A percentile compares a stretch with the other conserved stretches of the same genome.
phyloP scores from a whole-genome alignment of 495 filamentous ascomycete genomes.

The Usnea hakonensis region DNA sequence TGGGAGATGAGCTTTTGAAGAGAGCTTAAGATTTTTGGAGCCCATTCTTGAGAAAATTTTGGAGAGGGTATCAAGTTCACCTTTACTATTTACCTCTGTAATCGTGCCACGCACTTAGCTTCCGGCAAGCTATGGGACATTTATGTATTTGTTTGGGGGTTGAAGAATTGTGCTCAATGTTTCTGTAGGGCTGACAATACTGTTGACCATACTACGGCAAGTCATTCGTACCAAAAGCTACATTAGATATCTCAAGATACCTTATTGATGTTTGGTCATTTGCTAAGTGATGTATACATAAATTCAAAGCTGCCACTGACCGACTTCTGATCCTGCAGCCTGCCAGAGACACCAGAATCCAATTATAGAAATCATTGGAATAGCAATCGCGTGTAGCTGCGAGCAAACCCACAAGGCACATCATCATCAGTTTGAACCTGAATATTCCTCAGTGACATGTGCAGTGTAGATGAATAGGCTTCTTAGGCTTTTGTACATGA shows the following conservation, averaged over 20 bases:
- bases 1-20: constrained; percentile 30
- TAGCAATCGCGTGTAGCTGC: neutral
- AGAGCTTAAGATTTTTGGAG: constrained; percentile 34
- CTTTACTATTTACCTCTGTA: too few relatives aligned
- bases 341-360: neutral
- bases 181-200: too few relatives aligned
- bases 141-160: neutral
- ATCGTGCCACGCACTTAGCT: too few relatives aligned
- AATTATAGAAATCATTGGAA: neutral
- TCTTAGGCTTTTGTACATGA: neutral
- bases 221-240: too few relatives aligned
- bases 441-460: neutral
- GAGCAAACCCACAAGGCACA: neutral
- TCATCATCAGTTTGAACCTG: neutral
- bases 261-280: neutral
- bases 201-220: too few relatives aligned
- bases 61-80: neutral
- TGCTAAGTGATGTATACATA: neutral
- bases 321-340: neutral
- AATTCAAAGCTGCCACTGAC: neutral
- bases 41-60: constrained; percentile 24
- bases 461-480: neutral
- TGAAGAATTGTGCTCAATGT: neutral
- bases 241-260: too few relatives aligned
- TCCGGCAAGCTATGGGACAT: too few relatives aligned